phyloP scores from a whole-genome alignment of 352 stramenopile genomes.

The Phytophthora niederhauseri region DNA sequence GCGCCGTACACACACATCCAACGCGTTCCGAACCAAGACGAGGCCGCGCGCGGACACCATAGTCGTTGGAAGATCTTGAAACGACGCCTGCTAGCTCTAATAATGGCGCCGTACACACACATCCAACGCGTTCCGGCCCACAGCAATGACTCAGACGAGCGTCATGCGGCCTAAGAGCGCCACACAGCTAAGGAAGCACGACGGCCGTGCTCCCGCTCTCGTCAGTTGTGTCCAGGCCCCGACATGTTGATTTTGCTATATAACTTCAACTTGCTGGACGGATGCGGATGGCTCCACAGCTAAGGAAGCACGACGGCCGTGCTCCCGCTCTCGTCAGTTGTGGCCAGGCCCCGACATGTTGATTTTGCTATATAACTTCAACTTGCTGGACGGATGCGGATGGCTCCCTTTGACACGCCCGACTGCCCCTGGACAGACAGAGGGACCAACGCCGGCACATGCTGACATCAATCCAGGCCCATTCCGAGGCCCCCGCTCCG shows the following conservation, averaged over 20 bases:
- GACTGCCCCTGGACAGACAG: conserved; percentile 19
- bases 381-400: conserved; percentile 9
- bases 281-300: background rate
- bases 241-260: conserved; percentile 6
- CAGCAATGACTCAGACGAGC: background rate
- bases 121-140: background rate
- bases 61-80: conserved; percentile 5
- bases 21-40: background rate
- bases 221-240: background rate
- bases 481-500: conserved; percentile 4
- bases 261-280: conserved; percentile 30
- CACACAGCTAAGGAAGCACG: background rate
- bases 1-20: background rate
- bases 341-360: background rate
- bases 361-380: conserved; percentile 27
- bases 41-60: conserved; percentile 1
- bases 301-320: background rate
- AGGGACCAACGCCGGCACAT: conserved; percentile 16
- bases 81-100: background rate
- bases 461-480: conserved; percentile 13
- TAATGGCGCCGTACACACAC: background rate
- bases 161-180: background rate
- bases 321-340: background rate
- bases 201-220: background rate
- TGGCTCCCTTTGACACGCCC: conserved; percentile 7